Conservation (phyloP, 345 rosid genomes). For the Schrenkiella parvula region DNA sequence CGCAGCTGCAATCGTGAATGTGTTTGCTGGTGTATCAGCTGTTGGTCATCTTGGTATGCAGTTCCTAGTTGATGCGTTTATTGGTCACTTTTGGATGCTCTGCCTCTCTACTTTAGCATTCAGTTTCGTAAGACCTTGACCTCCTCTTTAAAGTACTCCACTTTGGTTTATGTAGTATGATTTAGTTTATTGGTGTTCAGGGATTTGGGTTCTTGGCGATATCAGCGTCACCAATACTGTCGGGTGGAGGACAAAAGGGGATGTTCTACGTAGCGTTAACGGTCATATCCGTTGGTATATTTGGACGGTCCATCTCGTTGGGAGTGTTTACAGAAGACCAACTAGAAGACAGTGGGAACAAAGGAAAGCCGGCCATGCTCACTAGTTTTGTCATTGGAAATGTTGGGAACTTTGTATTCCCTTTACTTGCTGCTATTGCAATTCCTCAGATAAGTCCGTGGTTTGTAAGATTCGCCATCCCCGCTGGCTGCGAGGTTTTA, state of each 20-base stretch:
- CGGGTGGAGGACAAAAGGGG: background rate
- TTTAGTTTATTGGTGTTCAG: slow-evolving; percentile 5
- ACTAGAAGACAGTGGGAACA: slow-evolving; percentile 23
- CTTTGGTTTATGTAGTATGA: background rate
- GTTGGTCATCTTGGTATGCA: slow-evolving; percentile 30
- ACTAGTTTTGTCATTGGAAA: slow-evolving; percentile 31
- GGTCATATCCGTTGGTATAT: slow-evolving; percentile 28
- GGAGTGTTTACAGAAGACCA: slow-evolving; percentile 31
- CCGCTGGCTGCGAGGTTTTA: slow-evolving; percentile 29
- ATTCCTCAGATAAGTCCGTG: slow-evolving; percentile 34
- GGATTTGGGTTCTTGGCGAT: slow-evolving; percentile 31
- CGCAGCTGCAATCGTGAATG: slow-evolving; percentile 27
- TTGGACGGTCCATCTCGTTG: slow-evolving; percentile 27
- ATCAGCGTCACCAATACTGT: slow-evolving; percentile 21
- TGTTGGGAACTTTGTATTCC: slow-evolving; percentile 22
- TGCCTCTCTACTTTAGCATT: slow-evolving; percentile 30
- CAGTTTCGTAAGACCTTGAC: slow-evolving; percentile 12
- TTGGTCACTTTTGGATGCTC: slow-evolving; percentile 36
- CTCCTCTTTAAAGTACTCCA: no score
- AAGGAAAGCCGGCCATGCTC: slow-evolving; percentile 8
- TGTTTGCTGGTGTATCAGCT: slow-evolving; percentile 33
- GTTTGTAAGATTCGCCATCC: slow-evolving; percentile 37
- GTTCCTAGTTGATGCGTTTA: slow-evolving; percentile 25
- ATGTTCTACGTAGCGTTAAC: slow-evolving; percentile 15
- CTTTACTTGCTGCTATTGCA: slow-evolving; percentile 26